Evolutionary conservation across 2,329 filamentous ascomycete species (phyloP).

Genomic region (Trichophyton schoenleinii): DNA sequence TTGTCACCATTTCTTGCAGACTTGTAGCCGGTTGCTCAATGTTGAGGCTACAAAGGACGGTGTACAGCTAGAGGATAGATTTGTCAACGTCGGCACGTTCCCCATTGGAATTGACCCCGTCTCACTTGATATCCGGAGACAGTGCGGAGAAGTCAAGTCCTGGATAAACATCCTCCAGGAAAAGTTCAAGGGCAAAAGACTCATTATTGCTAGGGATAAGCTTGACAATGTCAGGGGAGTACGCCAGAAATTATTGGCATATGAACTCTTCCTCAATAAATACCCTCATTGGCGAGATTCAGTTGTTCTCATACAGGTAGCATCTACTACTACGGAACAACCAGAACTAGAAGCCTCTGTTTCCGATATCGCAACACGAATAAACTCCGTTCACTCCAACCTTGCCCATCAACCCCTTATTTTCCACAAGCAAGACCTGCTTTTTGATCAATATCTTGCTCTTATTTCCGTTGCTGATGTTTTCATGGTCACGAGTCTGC

Average conservation of each 20-base stretch:
- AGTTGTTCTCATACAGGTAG: conserved; percentile 86
- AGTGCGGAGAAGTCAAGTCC: conserved; percentile 57
- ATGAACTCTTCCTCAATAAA: conserved; percentile 86
- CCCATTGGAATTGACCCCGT: conserved; percentile 86
- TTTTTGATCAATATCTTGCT: conserved; percentile 85
- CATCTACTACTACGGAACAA: conserved; percentile 79
- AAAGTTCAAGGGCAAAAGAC: conserved; percentile 72
- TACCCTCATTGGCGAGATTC: conserved; percentile 80
- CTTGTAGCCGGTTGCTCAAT: conserved; percentile 79
- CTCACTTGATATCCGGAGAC: conserved; percentile 57
- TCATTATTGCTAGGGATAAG: conserved; percentile 90
- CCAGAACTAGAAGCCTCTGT: conserved; percentile 76
- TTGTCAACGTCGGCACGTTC: conserved; percentile 73
- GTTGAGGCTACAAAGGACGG: conserved; percentile 83
- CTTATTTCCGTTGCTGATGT: conserved; percentile 80
- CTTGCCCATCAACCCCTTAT: conserved; percentile 84
- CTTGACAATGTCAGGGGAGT: conserved; percentile 86
- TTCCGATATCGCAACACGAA: conserved; percentile 84
- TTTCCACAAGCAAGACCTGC: conserved; percentile 89
- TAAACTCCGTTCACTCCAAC: conserved; percentile 84
- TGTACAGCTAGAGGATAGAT: conserved; percentile 80
- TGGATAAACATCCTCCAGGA: conserved; percentile 74
- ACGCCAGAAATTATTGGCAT: conserved; percentile 81
- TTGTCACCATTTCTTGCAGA: conserved; percentile 85
- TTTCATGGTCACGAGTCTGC: conserved; percentile 86